A percentile compares a stretch with the other conserved stretches of the same genome.
Conservation (phyloP, 148 eudicot genomes). For the Rhododendron ovatum region DNA sequence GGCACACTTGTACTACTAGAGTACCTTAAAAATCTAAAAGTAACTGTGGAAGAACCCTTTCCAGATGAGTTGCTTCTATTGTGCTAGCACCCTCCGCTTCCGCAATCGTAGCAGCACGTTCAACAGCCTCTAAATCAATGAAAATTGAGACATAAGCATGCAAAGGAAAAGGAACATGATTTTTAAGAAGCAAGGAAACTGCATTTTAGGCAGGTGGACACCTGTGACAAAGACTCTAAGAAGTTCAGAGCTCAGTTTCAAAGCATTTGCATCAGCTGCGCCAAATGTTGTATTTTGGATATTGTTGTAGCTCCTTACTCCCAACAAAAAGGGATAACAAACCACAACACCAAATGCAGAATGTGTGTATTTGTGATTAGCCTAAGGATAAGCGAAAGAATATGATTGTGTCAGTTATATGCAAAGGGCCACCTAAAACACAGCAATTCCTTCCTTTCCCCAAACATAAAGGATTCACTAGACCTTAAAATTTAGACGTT, state of each 20-base stretch:
- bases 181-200: background rate
- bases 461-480: background rate
- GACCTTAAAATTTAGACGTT: background rate
- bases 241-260: slow-evolving; percentile 90
- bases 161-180: background rate
- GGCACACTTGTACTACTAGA: background rate
- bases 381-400: background rate
- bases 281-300: background rate
- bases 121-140: slow-evolving; percentile 64
- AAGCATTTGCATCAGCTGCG: slow-evolving; percentile 86
- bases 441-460: background rate
- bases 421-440: background rate
- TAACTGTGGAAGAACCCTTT: slow-evolving; percentile 90
- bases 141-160: slow-evolving; percentile 3
- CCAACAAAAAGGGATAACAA: background rate
- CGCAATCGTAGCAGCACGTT: slow-evolving; percentile 76
- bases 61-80: slow-evolving; percentile 87
- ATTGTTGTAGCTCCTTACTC: background rate
- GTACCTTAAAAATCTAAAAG: slow-evolving; percentile 75
- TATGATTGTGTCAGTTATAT: background rate
- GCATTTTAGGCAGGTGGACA: slow-evolving; percentile 10
- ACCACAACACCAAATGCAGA: background rate
- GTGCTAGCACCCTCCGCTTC: slow-evolving; percentile 78
- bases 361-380: background rate
- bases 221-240: slow-evolving; percentile 81